These are phyloP conservation scores for Zymoseptoria brevis DNA, from an alignment of 2,329 filamentous ascomycete species.

Conservation along the genomic window DNA sequence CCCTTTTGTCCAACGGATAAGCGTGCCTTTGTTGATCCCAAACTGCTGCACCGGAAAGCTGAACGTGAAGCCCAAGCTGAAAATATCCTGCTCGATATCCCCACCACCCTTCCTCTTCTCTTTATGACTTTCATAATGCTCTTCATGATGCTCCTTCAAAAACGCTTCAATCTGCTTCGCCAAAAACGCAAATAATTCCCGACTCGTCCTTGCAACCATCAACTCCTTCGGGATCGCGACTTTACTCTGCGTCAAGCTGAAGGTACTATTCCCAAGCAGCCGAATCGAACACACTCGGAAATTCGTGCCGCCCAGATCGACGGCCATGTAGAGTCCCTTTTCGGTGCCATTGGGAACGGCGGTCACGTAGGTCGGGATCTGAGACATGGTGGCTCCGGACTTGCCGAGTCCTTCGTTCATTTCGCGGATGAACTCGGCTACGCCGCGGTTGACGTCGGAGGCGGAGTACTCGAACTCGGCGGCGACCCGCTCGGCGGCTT, in stretches of 20 bases:
- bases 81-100: constrained; percentile 65
- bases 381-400: constrained; percentile 74
- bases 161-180: constrained; percentile 88
- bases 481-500: constrained; percentile 72
- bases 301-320: constrained; percentile 97
- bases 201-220: constrained; percentile 80
- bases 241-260: constrained; percentile 88
- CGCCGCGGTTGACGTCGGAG: constrained; percentile 68
- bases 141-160: constrained; percentile 75
- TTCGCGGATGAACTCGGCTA: constrained; percentile 77
- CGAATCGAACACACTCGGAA: constrained; percentile 95
- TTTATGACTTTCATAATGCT: constrained; percentile 67
- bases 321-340: constrained; percentile 93
- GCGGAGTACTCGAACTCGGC: constrained; percentile 78
- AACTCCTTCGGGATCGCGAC: constrained; percentile 81
- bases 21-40: constrained; percentile 86
- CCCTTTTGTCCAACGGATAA: constrained; percentile 97
- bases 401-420: constrained; percentile 80
- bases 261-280: constrained; percentile 89
- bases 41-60: constrained; percentile 92
- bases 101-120: constrained; percentile 38
- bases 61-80: constrained; percentile 97
- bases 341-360: constrained; percentile 94
- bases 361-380: constrained; percentile 96
- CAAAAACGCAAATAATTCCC: constrained; percentile 85